These are phyloP conservation scores for Helianthus tuberosus DNA, from an alignment of 129 eudicot species.

Conservation along the genomic window DNA sequence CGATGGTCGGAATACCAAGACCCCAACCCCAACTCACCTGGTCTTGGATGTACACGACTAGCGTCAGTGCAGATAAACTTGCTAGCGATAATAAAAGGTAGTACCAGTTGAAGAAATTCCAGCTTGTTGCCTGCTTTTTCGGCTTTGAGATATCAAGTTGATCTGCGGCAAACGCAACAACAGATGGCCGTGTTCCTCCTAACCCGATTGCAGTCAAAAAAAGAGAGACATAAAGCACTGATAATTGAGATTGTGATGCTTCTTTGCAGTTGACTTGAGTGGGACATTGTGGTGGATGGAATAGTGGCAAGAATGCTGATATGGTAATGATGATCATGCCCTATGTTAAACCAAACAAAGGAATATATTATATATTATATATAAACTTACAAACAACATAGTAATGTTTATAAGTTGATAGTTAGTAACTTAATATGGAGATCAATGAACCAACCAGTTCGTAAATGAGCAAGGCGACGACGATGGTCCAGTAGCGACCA, in stretches of 20 bases:
- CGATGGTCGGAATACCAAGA: constrained; percentile 43
- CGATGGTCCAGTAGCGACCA: constrained; percentile 67
- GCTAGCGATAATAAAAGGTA: constrained; percentile 25
- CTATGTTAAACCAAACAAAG: constrained; percentile 22
- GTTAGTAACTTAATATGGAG: not conserved
- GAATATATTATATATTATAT: not conserved
- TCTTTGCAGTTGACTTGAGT: constrained; percentile 36
- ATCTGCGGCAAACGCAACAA: constrained; percentile 49
- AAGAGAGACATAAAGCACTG: constrained; percentile 40
- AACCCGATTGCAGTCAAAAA: constrained; percentile 41
- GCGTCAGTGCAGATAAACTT: constrained; percentile 32
- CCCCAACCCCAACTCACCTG: constrained; percentile 50
- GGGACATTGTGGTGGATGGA: constrained; percentile 57
- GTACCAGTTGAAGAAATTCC: constrained; percentile 49
- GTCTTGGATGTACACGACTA: constrained; percentile 45
- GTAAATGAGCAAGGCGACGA: constrained; percentile 49
- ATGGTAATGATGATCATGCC: constrained; percentile 63
- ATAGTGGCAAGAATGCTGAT: constrained; percentile 46
- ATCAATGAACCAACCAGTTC: constrained; percentile 44
- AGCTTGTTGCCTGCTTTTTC: constrained; percentile 23
- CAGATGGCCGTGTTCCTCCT: constrained; percentile 51
- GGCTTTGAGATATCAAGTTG: constrained; percentile 35
- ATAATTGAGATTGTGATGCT: constrained; percentile 43
- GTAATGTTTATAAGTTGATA: not conserved
- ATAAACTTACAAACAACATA: not conserved